Evolutionary conservation across 2,329 filamentous ascomycete genomes (phyloP), one percentile per base, ranked within the genome.

Genomic region (Coniella lustricola): DNA sequence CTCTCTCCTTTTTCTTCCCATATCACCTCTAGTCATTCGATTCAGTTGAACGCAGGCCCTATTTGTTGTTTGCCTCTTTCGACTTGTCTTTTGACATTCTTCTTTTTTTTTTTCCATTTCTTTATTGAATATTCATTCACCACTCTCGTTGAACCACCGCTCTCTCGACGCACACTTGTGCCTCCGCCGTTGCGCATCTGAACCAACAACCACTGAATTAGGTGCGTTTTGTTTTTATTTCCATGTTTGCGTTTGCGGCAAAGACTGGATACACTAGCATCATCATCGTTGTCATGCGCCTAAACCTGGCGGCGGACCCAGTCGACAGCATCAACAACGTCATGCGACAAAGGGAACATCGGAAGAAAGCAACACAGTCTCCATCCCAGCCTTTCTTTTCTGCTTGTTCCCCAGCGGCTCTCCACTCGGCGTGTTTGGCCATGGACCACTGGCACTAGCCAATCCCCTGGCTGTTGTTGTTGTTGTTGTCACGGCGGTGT

Each of bases 61-160:
- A 29, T 36, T 47, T 48, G 31, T 42, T 44, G 31, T 42, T 44
- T 50, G 36, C 42, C 44, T 47, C 41, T 50, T 44, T 29, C 25
- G 10, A 50, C 29, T 43, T 34, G 41, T 25, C 51, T 37, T 43
- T 52, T 45, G 44, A 48, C 42, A 25, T 32, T 22, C 44, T 52
- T 34, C 49, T 44, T 31, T 37, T 31, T 21, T 48, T 52, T 34
- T 52, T 43, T 29, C 34, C 12, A 29, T 25, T 25, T 32, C 29
- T 37, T 40, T 35, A 45, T 43, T 44, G 49, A 32, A 25, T 20
- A 34, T 49, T 49, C 36, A 45, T 51, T 51, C 51, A 53, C 36
- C 51, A 53, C 51, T 29, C 48, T 53, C 51, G 22, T 53, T 53
- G 44, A 52, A 37, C 35, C 34, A 39, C n/a, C 36, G 22, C 40